Base-by-base conservation (phyloP, 345 rosid genomes). In the Pugionium dolabratum region DNA sequence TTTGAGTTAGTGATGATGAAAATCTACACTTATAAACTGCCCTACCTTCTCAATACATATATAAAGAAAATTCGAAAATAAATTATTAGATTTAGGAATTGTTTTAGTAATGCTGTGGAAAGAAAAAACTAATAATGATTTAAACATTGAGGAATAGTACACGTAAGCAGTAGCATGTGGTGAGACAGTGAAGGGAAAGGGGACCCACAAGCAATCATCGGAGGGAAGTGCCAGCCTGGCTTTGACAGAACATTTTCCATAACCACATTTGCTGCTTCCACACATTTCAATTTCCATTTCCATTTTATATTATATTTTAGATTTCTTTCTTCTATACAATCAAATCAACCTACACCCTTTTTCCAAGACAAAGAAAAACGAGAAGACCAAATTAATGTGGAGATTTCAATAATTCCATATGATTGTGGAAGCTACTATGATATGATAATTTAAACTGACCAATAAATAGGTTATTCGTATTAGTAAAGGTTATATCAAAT, bases 201-300 rank as follows among this genome's bases (percentile, higher is more conserved):
- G 78, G 78, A 32, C 73, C 78, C 64, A 62, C 78, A 31, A 54
- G 47, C 73, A 74, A 67, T 74, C 78, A 74, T 74, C 77, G 77
- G 73, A 60, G 59, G n/a, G 43, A 47, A 53, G 26, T 67, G 73
- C 73, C 78, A 74, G 78, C 60, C 69, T 74, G 73, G 64, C 69
- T 45, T 66, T 67, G 59, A 74, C 77, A 74, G 60, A 11, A 10
- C 78, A 61, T 74, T 54, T 74, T 33, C 74, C 65, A 67, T 64
- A 29, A 59, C 71, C 54, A 56, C 64, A 40, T 54, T 34, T 44
- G 30, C 45, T 62, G 18, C 62, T 32, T 71, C 46, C 70, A 71
- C 70, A 63, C 65, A 70, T 59, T 59, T 69, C 7, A 11, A 7
- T 67, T 57, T 33, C 40, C 28, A 18, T 18, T 18, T 18, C 18